Evolutionary conservation across 768 basidiomycete species (phyloP).

Genomic region (Leccinum obscurum): DNA sequence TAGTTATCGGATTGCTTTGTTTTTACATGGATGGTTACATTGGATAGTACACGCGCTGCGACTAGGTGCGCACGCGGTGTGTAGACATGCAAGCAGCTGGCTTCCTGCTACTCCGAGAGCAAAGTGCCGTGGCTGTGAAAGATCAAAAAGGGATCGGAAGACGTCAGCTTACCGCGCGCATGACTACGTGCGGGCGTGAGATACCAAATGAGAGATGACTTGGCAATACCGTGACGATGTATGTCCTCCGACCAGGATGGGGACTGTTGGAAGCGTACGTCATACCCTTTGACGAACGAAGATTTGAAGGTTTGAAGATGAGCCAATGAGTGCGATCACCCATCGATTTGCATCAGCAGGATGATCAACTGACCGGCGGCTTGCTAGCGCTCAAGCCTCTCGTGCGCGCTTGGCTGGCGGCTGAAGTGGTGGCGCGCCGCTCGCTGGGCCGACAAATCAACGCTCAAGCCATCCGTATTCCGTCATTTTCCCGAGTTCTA

Average conservation of each 20-base stretch:
- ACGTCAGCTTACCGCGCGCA: background rate
- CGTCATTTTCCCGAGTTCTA: background rate
- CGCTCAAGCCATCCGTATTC: background rate
- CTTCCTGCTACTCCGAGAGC: background rate
- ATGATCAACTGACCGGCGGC: background rate
- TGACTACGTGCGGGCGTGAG: background rate
- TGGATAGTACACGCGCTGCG: background rate
- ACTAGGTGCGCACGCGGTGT: background rate
- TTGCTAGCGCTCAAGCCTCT: background rate
- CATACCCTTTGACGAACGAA: background rate
- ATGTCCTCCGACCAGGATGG: conserved; percentile 5
- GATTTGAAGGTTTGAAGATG: background rate
- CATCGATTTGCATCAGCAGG: background rate
- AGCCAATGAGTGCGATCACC: background rate
- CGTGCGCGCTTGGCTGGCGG: background rate
- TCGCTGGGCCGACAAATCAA: background rate
- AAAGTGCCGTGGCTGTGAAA: background rate
- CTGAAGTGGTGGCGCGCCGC: background rate
- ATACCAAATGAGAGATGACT: background rate
- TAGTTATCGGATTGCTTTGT: background rate
- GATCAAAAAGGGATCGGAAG: background rate
- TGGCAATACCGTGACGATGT: background rate
- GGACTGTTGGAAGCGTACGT: background rate
- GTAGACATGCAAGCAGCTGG: background rate
- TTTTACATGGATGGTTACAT: background rate